Evolutionary conservation across 306 rosid genomes (phyloP).

Genomic region (Castanopsis chinensis): DNA sequence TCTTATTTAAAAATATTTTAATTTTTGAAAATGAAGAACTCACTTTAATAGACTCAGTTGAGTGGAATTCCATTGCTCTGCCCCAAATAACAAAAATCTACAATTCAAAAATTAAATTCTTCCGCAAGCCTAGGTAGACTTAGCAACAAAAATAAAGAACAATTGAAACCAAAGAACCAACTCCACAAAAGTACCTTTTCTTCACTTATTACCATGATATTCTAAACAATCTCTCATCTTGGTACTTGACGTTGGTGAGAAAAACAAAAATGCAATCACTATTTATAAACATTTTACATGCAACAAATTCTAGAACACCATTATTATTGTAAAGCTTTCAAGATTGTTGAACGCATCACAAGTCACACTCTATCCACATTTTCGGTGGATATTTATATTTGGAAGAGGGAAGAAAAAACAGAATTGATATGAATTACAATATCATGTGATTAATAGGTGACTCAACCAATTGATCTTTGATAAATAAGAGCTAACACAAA

Average conservation of each 20-base stretch:
- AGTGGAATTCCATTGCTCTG: not conserved
- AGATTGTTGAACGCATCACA: too few species aligned
- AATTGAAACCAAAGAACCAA: not conserved
- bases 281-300: not conserved
- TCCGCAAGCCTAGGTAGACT: not conserved
- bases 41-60: not conserved
- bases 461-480: not conserved
- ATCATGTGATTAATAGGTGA: not conserved
- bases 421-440: not conserved
- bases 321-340: not conserved
- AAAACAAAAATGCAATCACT: not conserved
- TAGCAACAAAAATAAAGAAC: not conserved
- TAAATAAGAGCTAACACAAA: not conserved
- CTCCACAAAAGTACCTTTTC: not conserved
- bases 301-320: not conserved
- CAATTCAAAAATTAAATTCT: not conserved
- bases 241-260: not conserved
- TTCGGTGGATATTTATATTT: not conserved
- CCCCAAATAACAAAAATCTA: not conserved
- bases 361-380: not conserved
- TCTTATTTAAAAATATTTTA: not conserved
- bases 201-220: not conserved
- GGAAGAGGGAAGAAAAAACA: not conserved
- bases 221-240: not conserved
- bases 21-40: not conserved